A percentile compares a stretch with the other conserved stretches of the same genome.
phyloP scores from a whole-genome alignment of 1,284 basidiomycete genomes.

The Calocybe gambosa region DNA sequence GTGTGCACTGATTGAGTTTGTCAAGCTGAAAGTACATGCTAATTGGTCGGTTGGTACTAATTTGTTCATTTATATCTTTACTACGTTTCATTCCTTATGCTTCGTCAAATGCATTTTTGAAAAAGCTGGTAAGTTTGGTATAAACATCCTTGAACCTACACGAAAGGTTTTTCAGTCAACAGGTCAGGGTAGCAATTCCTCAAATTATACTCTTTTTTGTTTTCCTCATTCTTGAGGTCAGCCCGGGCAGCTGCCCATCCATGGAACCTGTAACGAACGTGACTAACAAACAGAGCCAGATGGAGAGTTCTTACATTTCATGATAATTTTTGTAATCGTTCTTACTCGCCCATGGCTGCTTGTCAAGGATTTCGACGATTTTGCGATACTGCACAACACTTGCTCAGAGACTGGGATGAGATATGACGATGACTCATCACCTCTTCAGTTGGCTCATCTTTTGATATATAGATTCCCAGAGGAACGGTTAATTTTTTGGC shows the following conservation, averaged over 20 bases:
- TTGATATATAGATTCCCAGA: slow-evolving; percentile 53
- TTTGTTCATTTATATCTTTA: neutral
- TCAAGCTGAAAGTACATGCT: neutral
- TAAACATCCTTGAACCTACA: slow-evolving; percentile 58
- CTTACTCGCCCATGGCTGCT: slow-evolving; percentile 49
- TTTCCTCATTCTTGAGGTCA: slow-evolving; percentile 55
- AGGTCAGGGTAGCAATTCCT: neutral
- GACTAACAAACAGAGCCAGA: neutral
- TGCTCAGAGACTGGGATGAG: neutral
- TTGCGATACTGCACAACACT: slow-evolving; percentile 38
- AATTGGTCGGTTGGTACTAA: neutral
- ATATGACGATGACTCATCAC: slow-evolving; percentile 25
- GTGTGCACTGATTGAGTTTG: neutral
- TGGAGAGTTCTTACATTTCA: slow-evolving; percentile 32
- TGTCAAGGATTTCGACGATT: slow-evolving; percentile 41
- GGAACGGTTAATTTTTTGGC: slow-evolving; percentile 48
- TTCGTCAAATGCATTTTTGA: slow-evolving; percentile 23
- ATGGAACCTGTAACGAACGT: slow-evolving; percentile 43
- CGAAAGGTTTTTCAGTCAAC: neutral
- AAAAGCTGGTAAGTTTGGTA: slow-evolving; percentile 45
- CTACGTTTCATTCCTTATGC: neutral
- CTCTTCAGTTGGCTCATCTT: slow-evolving; percentile 53
- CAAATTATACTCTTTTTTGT: slow-evolving; percentile 50
- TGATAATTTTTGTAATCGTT: slow-evolving; percentile 50
- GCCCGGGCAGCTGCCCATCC: slow-evolving; percentile 72